phyloP scores from a whole-genome alignment of 73 alveolate genomes.

The Tetrahymena malaccensis region DNA sequence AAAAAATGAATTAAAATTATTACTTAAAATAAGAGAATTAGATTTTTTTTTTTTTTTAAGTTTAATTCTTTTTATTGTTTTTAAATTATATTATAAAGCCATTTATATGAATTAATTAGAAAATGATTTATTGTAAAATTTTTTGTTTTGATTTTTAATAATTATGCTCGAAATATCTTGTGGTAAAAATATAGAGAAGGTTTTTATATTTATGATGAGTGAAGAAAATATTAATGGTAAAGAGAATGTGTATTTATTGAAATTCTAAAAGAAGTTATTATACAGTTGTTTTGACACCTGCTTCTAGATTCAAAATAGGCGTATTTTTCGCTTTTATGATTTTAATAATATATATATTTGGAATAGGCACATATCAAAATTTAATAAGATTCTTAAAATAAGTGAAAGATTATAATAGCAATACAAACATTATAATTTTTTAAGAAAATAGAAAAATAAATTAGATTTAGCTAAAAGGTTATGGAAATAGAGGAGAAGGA shows the following conservation, averaged over 20 bases:
- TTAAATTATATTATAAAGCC: no score
- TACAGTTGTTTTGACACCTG: neutral
- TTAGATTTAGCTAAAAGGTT: neutral
- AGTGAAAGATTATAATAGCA: neutral
- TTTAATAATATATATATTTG: no score
- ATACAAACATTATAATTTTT: neutral
- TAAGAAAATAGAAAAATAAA: neutral
- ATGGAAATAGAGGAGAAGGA: neutral
- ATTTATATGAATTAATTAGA: no score
- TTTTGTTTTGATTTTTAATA: no score
- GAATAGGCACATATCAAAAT: neutral
- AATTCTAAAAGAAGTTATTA: neutral
- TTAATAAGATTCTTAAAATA: neutral
- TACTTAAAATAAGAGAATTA: no score
- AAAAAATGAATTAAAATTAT: no score
- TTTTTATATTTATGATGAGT: neutral
- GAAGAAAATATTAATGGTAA: neutral
- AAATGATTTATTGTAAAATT: no score
- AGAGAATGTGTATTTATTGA: neutral
- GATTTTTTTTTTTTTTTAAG: no score
- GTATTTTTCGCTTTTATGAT: neutral
- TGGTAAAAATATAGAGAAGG: neutral
- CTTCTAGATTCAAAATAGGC: neutral
- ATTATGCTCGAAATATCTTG: neutral
- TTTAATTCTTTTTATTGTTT: no score